Base-by-base conservation (phyloP, 345 rosid genomes). In the Combretum micranthum region DNA sequence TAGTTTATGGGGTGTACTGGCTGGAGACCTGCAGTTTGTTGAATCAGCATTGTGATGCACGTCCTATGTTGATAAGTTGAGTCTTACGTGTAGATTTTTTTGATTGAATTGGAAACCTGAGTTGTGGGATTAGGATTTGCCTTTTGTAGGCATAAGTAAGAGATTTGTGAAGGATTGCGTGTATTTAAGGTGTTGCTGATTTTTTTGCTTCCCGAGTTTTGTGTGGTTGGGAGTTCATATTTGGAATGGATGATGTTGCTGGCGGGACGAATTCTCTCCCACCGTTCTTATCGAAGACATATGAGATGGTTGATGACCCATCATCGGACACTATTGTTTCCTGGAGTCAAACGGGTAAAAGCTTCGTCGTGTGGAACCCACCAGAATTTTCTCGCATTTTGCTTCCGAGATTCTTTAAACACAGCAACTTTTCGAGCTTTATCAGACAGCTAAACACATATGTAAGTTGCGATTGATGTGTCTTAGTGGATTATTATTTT, bases 341-440 rank as follows among this genome's bases (percentile, higher is more conserved):
- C 1, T 94, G 99, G 97, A 81, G 88, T 60, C 61, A 63, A 9
- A 69, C 67, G 69, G 72, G 69, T 63, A 83, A 73, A 56, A 90
- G 99, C 57, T 94, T 94, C 70, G 62, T 83, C 17, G 99, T 90
- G 47, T 77, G 75, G 88, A 80, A 83, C 70, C 95, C 90, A 0
- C 84, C 78, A 0, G 96, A 87, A 58, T 87, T 94, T 53, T 72
- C 96, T 0, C 69, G 77, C 63, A 88, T 69, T 48, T 75, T 94
- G 72, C 86, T 94, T 68, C 99, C 99, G 0, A 90, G 54, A 61
- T 94, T 77, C 77, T 94, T 94, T 53, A 90, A 93, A 69, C 99
- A 90, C 64, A 90, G 70, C 67, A 90, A 93, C 54, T 93, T 90
- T 73, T 87, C 99, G 0, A 93, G 99, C 70, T 93, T 93, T 71